A percentile compares a stretch with the other conserved stretches of the same genome.
phyloP scores from a whole-genome alignment of 441 rosid genomes.

The Brassica hybrid region DNA sequence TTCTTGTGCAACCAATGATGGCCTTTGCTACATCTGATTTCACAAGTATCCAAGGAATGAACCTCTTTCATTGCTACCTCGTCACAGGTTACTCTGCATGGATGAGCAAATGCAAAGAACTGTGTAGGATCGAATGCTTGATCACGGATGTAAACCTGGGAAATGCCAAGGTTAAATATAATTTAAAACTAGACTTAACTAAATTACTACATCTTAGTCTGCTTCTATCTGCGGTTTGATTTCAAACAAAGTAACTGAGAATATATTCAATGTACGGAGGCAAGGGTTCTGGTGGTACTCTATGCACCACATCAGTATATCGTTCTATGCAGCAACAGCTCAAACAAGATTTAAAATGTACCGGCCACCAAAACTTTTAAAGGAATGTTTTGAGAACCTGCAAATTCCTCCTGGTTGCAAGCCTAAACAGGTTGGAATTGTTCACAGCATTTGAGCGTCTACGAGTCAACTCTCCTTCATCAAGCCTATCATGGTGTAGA shows the following conservation, averaged over 20 bases:
- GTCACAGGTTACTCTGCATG: constrained; percentile 73
- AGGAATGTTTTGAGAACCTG: constrained; percentile 58
- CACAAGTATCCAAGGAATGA: constrained; percentile 53
- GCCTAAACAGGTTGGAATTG: constrained; percentile 76
- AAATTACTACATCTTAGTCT: constrained; percentile 10
- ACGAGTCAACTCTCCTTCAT: constrained; percentile 90
- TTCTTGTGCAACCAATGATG: constrained; percentile 88
- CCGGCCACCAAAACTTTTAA: constrained; percentile 22
- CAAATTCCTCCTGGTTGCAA: constrained; percentile 66
- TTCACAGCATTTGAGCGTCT: constrained; percentile 87
- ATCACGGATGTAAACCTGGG: constrained; percentile 93
- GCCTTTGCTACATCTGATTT: constrained; percentile 79
- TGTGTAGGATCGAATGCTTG: constrained; percentile 83
- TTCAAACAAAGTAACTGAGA: not conserved
- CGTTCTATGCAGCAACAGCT: constrained; percentile 17
- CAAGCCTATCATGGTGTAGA: constrained; percentile 74
- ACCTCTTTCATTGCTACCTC: constrained; percentile 49
- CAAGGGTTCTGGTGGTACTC: constrained; percentile 24
- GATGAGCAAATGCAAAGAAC: constrained; percentile 82
- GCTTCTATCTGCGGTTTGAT: constrained; percentile 27
- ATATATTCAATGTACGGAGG: constrained; percentile 12
- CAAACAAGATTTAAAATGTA: constrained; percentile 23
- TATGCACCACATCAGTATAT: constrained; percentile 24
- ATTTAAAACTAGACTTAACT: not conserved
- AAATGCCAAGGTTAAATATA: constrained; percentile 22